A percentile compares a stretch with the other conserved stretches of the same genome.
These are phyloP conservation scores for Dimargaris xerosporica DNA, from an alignment of 192 early-diverging fungal species.

Conservation along the genomic window DNA sequence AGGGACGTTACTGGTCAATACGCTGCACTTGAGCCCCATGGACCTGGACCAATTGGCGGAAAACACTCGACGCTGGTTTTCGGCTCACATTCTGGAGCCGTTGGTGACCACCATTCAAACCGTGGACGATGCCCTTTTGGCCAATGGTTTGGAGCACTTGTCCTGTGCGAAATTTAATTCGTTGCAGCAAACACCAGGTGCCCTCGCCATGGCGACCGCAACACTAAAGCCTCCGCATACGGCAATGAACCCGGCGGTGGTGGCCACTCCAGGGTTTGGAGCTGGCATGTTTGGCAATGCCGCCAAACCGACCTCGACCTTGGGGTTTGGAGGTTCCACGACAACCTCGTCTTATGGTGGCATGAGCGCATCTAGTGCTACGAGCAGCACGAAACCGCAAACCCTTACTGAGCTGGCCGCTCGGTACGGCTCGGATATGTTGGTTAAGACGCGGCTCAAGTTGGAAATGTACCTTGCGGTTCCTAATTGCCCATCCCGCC, in stretches of 20 bases:
- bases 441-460: constrained; percentile 29
- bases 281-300: not conserved
- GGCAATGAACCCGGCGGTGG: not conserved
- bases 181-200: not conserved
- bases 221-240: not conserved
- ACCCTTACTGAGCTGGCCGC: constrained; percentile 22
- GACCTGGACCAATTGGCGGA: constrained; percentile 25
- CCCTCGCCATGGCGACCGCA: not conserved
- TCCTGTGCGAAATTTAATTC: constrained; percentile 17
- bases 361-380: not conserved
- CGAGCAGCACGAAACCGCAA: constrained; percentile 11
- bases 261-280: constrained; percentile 6
- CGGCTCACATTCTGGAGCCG: constrained; percentile 25
- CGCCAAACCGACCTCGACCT: not conserved
- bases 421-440: constrained; percentile 21
- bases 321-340: not conserved
- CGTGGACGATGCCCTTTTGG: constrained; percentile 23
- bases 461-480: constrained; percentile 30
- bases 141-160: constrained; percentile 25
- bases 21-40: constrained; percentile 9
- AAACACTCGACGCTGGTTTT: constrained; percentile 31
- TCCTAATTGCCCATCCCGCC: constrained; percentile 19
- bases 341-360: not conserved
- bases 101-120: constrained; percentile 25
- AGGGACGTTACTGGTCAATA: not conserved